Evolutionary conservation across 2,329 filamentous ascomycete species (phyloP).

Genomic region (Aspergillus neotritici): DNA sequence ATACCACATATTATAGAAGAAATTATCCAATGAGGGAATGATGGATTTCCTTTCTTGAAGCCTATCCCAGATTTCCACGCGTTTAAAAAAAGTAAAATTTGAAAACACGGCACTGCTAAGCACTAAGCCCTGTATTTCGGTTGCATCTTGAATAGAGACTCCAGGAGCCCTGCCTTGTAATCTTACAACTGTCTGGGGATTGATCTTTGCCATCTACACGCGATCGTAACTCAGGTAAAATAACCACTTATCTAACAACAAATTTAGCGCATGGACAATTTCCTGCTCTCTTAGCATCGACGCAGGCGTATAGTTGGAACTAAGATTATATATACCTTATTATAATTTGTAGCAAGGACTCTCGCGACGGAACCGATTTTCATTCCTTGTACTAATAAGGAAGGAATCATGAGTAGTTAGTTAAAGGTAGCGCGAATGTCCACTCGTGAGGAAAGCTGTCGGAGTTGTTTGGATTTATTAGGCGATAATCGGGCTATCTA

Average conservation of each 20-base stretch:
- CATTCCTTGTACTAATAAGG: no score
- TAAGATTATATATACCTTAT: no score
- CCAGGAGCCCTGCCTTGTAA: slow-evolving; percentile 30
- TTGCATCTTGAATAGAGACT: slow-evolving; percentile 20
- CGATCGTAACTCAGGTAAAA: slow-evolving; percentile 26
- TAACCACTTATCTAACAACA: no score
- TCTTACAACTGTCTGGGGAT: slow-evolving; percentile 26
- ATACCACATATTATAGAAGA: slow-evolving; percentile 36
- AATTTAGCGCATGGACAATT: no score
- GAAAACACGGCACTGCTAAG: slow-evolving; percentile 28
- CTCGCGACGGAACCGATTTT: slow-evolving; percentile 28
- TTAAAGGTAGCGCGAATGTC: slow-evolving; percentile 28
- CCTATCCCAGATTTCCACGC: slow-evolving; percentile 25
- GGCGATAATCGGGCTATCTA: slow-evolving; percentile 15
- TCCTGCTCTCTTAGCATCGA: no score
- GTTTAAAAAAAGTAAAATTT: slow-evolving; percentile 24
- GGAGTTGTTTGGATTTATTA: slow-evolving; percentile 14
- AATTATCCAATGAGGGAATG: slow-evolving; percentile 33
- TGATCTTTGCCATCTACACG: slow-evolving; percentile 23
- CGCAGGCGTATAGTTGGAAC: no score
- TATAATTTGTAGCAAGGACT: slow-evolving; percentile 24
- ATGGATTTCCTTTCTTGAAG: slow-evolving; percentile 22
- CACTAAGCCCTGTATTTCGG: slow-evolving; percentile 22
- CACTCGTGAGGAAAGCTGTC: slow-evolving; percentile 10
- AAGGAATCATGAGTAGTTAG: slow-evolving; percentile 26